These are phyloP conservation scores for Stagonosporopsis cucurbitacearum DNA, from an alignment of 2,329 filamentous ascomycete species.

Conservation along the genomic window DNA sequence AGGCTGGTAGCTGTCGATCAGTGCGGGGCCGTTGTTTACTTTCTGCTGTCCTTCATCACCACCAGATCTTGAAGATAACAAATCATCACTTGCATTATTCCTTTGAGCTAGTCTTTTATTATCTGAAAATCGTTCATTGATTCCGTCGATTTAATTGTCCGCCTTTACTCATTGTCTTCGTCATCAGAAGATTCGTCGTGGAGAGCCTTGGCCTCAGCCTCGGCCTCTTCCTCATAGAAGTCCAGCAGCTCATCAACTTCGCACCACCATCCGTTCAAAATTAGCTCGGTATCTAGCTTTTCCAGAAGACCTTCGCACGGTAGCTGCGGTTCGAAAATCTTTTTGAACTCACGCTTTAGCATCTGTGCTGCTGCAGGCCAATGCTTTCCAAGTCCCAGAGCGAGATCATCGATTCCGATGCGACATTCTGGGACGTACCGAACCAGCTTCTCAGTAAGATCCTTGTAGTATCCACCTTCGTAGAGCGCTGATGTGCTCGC, in stretches of 20 bases:
- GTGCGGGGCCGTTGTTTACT: conserved; percentile 1
- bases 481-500: neutral
- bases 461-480: neutral
- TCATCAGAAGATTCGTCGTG: neutral
- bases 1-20: conserved; percentile 5
- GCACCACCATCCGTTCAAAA: neutral
- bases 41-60: neutral
- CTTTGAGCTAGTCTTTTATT: neutral
- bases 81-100: neutral
- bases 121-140: neutral
- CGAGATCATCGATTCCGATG: conserved; percentile 2
- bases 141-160: neutral
- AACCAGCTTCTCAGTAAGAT: neutral
- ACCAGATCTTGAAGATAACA: conserved; percentile 4
- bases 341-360: conserved; percentile 2
- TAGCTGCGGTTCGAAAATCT: conserved; percentile 4
- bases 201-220: neutral
- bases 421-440: neutral
- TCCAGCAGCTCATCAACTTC: neutral
- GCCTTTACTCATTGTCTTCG: neutral
- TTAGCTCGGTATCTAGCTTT: neutral
- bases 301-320: neutral
- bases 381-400: neutral
- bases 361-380: conserved; percentile 6
- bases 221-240: neutral